Evolutionary conservation across 73 alveolate genomes (phyloP), one percentile per base, ranked within the genome.

Genomic region (Paramecium pentaurelia): DNA sequence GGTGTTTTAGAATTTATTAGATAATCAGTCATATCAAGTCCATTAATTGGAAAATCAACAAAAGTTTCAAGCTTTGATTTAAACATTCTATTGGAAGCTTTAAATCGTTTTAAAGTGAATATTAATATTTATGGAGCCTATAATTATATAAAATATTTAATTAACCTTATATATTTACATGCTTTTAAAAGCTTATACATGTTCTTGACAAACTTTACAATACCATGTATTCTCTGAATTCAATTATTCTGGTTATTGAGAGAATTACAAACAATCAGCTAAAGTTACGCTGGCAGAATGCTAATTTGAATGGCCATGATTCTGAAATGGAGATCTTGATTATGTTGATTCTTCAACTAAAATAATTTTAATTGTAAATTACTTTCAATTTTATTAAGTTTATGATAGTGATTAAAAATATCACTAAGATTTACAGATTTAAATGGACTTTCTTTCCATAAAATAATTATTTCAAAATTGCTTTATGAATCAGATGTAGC

Each of bases 181-280:
- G 14, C 91, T 80, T 95, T 97, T 97, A 68, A 60, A 93, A 14
- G 98, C 97, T 49, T 96, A 94, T 68, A 95, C 95, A 71, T 95
- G 96, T 42, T 97, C 96, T 83, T 97, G 86, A 92, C 99, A 97
- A 60, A 88, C 93, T 22, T 75, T 87, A 92, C 99, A 97, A 89
- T 88, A 97, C 99, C 99, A 97, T 64, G 94, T 92, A 95, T 97
- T 97, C 9, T 93, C 96, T 42, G 94, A 96, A 45, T 94, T 96
- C 25, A 95, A 92, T 60, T 93, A 49, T 80, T 97, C 99, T 75
- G 96, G 98, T 68, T 71, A 64, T 32, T 92, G 71, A 10, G 68
- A 51, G 14, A 92, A 59, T 51, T 92, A 59, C 58, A 58, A 54
- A 45, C 94, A 89, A 32, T 80, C 91, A 8, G 45, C 71, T 27